These are phyloP conservation scores for Acmispon strigosus DNA, from an alignment of 306 rosid genomes.

Conservation along the genomic window DNA sequence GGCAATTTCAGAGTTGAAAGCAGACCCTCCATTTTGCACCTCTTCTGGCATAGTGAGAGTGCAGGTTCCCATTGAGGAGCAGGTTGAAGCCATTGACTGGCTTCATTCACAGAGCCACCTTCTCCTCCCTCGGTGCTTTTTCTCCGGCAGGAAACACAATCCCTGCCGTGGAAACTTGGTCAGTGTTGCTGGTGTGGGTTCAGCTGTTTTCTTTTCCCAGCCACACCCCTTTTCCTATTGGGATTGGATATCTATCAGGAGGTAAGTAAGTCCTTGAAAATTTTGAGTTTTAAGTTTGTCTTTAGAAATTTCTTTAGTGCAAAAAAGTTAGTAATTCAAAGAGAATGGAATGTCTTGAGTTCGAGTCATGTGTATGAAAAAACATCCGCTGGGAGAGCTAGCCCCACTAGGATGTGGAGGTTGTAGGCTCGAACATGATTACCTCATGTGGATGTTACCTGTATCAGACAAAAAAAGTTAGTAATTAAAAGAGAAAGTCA, in stretches of 20 bases:
- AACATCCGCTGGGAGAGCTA: too few relatives aligned
- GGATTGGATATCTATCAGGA: constrained; percentile 77
- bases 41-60: constrained; percentile 51
- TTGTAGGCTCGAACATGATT: too few relatives aligned
- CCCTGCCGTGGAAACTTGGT: constrained; percentile 32
- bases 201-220: constrained; percentile 67
- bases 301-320: not conserved
- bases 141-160: constrained; percentile 42
- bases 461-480: too few relatives aligned
- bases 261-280: constrained; percentile 31
- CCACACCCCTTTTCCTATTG: constrained; percentile 51
- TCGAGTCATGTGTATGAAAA: too few relatives aligned
- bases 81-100: constrained; percentile 83
- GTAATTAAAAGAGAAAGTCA: too few relatives aligned
- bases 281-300: not conserved
- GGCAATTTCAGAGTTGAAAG: constrained; percentile 45
- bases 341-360: too few relatives aligned
- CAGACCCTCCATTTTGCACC: constrained; percentile 45
- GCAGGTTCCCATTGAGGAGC: constrained; percentile 69
- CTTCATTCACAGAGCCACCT: constrained; percentile 56
- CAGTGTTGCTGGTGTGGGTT: constrained; percentile 81
- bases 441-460: too few relatives aligned
- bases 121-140: constrained; percentile 71
- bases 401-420: too few relatives aligned
- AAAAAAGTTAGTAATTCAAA: too few relatives aligned